A percentile compares a stretch with the other conserved stretches of the same genome.
phyloP scores from a whole-genome alignment of 208 protist species.

The Tritrichomonas foetus region DNA sequence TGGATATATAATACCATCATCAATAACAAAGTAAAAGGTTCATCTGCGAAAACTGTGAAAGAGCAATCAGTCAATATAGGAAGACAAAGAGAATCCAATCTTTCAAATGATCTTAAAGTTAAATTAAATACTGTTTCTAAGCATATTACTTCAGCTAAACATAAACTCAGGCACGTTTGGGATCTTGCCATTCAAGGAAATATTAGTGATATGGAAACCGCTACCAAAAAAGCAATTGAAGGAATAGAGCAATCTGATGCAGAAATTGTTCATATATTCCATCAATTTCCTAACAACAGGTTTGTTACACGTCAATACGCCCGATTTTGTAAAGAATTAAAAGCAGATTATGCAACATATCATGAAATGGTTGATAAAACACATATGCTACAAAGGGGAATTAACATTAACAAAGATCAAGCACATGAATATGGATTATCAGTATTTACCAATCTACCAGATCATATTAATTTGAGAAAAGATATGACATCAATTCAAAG shows the following conservation, averaged over 20 bases:
- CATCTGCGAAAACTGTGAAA: not conserved
- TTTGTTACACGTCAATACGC: not conserved
- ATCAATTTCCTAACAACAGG: not conserved
- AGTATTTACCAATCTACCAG: not conserved
- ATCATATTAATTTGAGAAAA: not conserved
- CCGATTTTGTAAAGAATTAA: not conserved
- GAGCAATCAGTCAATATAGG: not conserved
- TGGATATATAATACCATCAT: not conserved
- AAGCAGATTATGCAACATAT: not conserved
- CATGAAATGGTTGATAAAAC: not conserved
- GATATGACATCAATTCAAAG: not conserved
- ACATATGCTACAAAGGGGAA: not conserved
- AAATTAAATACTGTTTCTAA: not conserved
- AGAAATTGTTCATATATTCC: not conserved
- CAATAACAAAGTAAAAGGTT: not conserved
- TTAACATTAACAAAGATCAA: not conserved
- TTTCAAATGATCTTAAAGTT: not conserved
- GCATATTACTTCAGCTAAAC: not conserved
- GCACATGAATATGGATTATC: not conserved
- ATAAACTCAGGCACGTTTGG: not conserved
- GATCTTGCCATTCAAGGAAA: not conserved
- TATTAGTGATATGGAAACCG: not conserved
- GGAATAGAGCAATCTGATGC: not conserved
- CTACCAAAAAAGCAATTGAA: not conserved
- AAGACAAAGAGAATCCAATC: not conserved